Percentiles rank a stretch among this genome's conserved stretches.
These are phyloP conservation scores for Calonectria pseudoreteaudii DNA, from an alignment of 2,329 filamentous ascomycete species.

Conservation along the genomic window DNA sequence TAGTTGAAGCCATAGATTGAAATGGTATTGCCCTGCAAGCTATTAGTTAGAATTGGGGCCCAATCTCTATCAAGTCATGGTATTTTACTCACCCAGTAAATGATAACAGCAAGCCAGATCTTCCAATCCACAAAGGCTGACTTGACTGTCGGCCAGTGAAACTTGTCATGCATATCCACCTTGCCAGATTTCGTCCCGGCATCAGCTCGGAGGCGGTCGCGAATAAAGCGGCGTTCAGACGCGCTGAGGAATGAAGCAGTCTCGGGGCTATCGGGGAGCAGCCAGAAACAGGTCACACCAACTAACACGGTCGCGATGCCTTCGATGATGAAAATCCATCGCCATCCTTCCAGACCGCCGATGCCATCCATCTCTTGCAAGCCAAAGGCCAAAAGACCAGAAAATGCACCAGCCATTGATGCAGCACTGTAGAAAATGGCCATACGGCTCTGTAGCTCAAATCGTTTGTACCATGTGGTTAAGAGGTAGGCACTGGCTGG, in stretches of 20 bases:
- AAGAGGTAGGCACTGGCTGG: constrained; percentile 15
- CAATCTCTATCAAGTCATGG: neutral
- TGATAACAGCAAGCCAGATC: constrained; percentile 17
- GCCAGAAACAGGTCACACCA: neutral
- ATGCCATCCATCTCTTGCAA: constrained; percentile 18
- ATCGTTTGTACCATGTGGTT: neutral
- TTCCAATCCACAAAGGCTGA: constrained; percentile 15
- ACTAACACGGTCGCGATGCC: constrained; percentile 9
- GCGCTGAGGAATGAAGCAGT: constrained; percentile 5
- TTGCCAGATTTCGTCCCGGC: neutral
- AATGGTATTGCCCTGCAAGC: neutral
- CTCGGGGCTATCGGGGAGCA: neutral
- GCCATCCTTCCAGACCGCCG: constrained; percentile 10
- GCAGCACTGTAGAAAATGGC: constrained; percentile 13
- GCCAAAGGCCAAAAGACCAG: constrained; percentile 7
- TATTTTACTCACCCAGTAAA: constrained; percentile 6
- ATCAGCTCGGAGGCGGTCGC: neutral
- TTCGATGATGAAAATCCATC: constrained; percentile 25
- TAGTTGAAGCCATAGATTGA: constrained; percentile 15
- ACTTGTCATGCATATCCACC: neutral
- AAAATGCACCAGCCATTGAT: constrained; percentile 17
- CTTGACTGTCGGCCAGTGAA: constrained; percentile 4
- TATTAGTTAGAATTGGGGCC: neutral
- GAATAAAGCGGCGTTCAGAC: neutral
- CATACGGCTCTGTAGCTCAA: constrained; percentile 16